Evolutionary conservation across 2,329 filamentous ascomycete genomes (phyloP), one percentile per base, ranked within the genome.

Genomic region (Botryotinia calthae): DNA sequence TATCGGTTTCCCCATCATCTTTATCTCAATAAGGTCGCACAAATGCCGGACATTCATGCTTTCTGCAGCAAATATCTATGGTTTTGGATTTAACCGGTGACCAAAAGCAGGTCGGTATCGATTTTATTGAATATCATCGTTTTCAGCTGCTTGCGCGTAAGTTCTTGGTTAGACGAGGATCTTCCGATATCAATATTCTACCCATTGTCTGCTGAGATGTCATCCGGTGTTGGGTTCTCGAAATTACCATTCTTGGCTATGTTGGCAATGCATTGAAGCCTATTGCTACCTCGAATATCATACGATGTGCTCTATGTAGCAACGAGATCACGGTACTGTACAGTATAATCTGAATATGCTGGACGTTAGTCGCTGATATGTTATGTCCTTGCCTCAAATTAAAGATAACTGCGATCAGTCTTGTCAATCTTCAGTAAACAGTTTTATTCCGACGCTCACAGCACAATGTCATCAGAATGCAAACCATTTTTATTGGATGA

Each of bases 1-100:
- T 66, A 66, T 66, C 63, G 64, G 64, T 66, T 66, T 66, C 46
- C 64, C 64, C 46, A 40, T 51, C 46, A 40, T 54, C 8, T 40
- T 40, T 66, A 40, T 66, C 46, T 44, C 14, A 40, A 54, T 54
- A 12, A 40, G 31, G 46, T 66, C 12, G 31, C 34, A 54, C 46
- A 40, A 66, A 34, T 54, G 25, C 7, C 34, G 64, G 64, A 66
- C 46, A 66, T 66, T 66, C 2, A 54, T 40, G 14, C n/a, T 66
- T 66, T 2, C 64, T n/a, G 40, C 61, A 64, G 40, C 25, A 28
- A 28, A 12, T 14, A 18, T 66, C 25, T n/a, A 54, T 25, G 16
- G 31, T n/a, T 54, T 40, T 10, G 14, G 16, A n/a, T 40, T 40
- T 54, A 54, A 25, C 46, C 25, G 46, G 34, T 54, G 31, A 40